Percentiles rank a stretch among this genome's conserved stretches.
phyloP scores from a whole-genome alignment of 129 eudicot species.

The Arctium lappa region DNA sequence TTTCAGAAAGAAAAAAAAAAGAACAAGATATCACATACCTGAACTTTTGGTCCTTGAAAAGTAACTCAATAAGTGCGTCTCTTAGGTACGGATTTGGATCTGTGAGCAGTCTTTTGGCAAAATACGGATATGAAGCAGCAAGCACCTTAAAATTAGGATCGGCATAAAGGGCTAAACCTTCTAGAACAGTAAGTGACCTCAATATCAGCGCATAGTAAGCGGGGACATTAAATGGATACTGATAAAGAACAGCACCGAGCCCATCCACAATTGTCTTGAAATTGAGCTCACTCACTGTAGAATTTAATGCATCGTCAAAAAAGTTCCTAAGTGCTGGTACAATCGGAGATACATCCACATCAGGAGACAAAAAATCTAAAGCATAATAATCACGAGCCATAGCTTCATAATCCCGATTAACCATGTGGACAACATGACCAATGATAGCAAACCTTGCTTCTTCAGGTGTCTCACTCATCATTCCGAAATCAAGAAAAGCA shows the following conservation, averaged over 20 bases:
- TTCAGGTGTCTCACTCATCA: conserved; percentile 99
- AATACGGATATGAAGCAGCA: conserved; percentile 98
- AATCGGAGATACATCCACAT: conserved; percentile 90
- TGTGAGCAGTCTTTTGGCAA: conserved; percentile 93
- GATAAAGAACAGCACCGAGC: conserved; percentile 80
- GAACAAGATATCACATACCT: conserved; percentile 32
- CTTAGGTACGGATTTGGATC: conserved; percentile 93
- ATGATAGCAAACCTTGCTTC: conserved; percentile 91
- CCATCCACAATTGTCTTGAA: conserved; percentile 95
- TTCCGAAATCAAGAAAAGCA: conserved; percentile 95
- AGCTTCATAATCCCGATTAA: conserved; percentile 97
- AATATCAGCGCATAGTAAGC: conserved; percentile 91
- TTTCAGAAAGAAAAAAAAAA: background rate
- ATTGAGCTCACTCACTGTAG: conserved; percentile 93
- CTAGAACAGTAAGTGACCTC: conserved; percentile 96
- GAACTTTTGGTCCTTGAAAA: conserved; percentile 93
- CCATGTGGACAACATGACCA: conserved; percentile 99
- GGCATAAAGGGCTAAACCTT: conserved; percentile 91
- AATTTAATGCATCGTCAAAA: conserved; percentile 88
- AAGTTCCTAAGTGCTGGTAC: conserved; percentile 85
- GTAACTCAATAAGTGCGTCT: conserved; percentile 95
- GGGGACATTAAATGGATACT: conserved; percentile 91
- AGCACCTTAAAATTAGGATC: conserved; percentile 96
- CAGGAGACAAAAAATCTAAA: conserved; percentile 77
- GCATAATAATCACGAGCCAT: conserved; percentile 98